Conservation (phyloP, 345 rosid genomes). For the Iberis pinnata region DNA sequence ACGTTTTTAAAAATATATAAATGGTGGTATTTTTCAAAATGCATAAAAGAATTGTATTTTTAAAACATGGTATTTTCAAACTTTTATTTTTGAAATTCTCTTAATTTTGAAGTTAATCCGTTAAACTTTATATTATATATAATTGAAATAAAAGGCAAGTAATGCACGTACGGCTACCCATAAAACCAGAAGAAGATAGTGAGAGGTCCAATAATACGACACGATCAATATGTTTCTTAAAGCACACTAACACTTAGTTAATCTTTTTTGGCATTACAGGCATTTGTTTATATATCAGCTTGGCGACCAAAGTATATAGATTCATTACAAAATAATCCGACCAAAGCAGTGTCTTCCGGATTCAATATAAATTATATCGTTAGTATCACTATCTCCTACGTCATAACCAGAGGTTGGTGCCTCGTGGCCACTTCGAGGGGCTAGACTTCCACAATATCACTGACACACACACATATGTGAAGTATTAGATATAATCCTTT, state of each 20-base stretch:
- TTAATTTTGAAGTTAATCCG: too few species aligned
- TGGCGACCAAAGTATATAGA: slow-evolving; percentile 8
- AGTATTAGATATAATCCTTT: slow-evolving; percentile 2
- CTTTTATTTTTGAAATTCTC: too few species aligned
- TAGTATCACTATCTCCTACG: slow-evolving; percentile 14
- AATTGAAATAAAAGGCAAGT: too few species aligned
- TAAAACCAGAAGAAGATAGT: slow-evolving; percentile 27
- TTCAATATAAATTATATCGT: slow-evolving; percentile 12
- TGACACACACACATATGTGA: neutral
- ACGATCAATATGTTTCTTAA: slow-evolving; percentile 21
- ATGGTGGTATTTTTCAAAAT: too few species aligned
- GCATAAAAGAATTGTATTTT: too few species aligned
- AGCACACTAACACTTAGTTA: slow-evolving; percentile 19
- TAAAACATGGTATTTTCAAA: too few species aligned
- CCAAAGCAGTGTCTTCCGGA: slow-evolving; percentile 20
- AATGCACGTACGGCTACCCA: slow-evolving; percentile 34
- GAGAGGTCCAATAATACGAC: slow-evolving; percentile 24
- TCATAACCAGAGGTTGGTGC: slow-evolving; percentile 22
- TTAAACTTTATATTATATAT: too few species aligned
- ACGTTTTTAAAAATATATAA: too few species aligned
- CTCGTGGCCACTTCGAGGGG: slow-evolving; percentile 24
- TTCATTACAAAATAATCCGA: slow-evolving; percentile 5
- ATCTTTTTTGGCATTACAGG: slow-evolving; percentile 10
- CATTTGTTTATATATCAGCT: slow-evolving; percentile 12
- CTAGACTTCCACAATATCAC: slow-evolving; percentile 17